Evolutionary conservation across 225 moss, liverwort and hornwort genomes (phyloP).

Genomic region (Pseudoscleropodium purum): DNA sequence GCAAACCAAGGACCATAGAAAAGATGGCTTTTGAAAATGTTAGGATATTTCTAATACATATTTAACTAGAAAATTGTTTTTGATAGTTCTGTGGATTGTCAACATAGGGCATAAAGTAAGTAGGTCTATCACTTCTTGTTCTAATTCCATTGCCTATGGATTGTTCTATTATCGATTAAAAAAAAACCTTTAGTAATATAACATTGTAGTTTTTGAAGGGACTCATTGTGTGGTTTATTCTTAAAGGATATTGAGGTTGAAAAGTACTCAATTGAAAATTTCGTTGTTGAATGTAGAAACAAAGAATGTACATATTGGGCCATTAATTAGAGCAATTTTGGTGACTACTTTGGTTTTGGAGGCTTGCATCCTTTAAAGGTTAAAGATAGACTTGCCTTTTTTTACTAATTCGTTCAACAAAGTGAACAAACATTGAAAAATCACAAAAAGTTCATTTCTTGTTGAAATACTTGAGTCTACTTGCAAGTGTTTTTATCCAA

Average conservation of each 20-base stretch:
- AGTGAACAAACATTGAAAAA: not conserved
- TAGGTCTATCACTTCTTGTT: no score
- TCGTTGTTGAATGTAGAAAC: not conserved
- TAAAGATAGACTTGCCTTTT: fast-evolving
- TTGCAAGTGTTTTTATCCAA: not conserved
- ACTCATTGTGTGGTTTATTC: not conserved
- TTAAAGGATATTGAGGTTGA: fast-evolving
- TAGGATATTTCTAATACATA: not conserved
- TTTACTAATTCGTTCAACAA: no score
- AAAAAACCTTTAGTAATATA: not conserved
- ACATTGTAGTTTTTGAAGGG: not conserved
- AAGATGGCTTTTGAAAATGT: not conserved
- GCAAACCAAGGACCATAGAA: not conserved
- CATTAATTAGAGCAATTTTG: fast-evolving
- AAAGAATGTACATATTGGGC: not conserved
- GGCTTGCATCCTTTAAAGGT: fast-evolving
- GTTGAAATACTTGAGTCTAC: not conserved
- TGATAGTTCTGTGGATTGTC: no score
- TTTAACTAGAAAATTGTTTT: not conserved
- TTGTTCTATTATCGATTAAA: fast-evolving
- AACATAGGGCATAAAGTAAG: not conserved
- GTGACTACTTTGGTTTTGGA: not conserved
- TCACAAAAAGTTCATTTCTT: not conserved
- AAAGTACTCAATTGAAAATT: not conserved
- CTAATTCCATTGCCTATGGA: fast-evolving